Evolutionary conservation across 495 filamentous ascomycete genomes (phyloP).

Genomic region (Hypoxylon lenormandii): DNA sequence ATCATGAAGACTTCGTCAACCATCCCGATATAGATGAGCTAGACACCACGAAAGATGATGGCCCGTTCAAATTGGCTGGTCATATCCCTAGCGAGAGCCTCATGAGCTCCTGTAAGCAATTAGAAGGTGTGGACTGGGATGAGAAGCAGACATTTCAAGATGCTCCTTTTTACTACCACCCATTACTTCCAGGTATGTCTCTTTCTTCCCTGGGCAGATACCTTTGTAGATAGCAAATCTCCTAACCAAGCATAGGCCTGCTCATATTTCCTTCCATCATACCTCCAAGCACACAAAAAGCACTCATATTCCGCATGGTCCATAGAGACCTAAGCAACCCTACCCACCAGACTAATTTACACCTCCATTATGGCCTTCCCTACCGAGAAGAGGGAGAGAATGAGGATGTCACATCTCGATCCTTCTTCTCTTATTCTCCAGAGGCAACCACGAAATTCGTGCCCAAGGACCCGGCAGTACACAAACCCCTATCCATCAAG

Average conservation of each 20-base stretch:
- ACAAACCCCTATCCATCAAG: constrained; percentile 75
- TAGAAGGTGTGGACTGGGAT: constrained; percentile 43
- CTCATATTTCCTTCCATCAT: constrained; percentile 78
- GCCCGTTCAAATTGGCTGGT: constrained; percentile 53
- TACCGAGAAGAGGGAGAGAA: constrained; percentile 63
- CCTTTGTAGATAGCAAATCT: not conserved
- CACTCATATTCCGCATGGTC: constrained; percentile 74
- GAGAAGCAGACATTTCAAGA: constrained; percentile 52
- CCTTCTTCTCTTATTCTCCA: constrained; percentile 62
- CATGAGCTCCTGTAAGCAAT: constrained; percentile 53
- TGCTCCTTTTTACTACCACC: constrained; percentile 63
- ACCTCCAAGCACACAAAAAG: constrained; percentile 73
- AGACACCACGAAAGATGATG: constrained; percentile 41
- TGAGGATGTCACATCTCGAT: constrained; percentile 41
- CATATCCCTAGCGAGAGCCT: constrained; percentile 54
- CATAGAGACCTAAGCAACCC: constrained; percentile 83
- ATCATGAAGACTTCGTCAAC: constrained; percentile 55
- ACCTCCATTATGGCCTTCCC: constrained; percentile 80
- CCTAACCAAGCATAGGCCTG: constrained; percentile 67
- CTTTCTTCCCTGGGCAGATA: not conserved
- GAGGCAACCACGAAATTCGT: constrained; percentile 59
- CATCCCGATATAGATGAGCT: constrained; percentile 61
- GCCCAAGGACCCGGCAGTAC: constrained; percentile 74
- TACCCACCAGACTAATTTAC: constrained; percentile 83
- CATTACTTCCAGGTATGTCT: constrained; percentile 53